phyloP scores from a whole-genome alignment of 2,329 filamentous ascomycete genomes.

The Furcasterigmium furcatum region DNA sequence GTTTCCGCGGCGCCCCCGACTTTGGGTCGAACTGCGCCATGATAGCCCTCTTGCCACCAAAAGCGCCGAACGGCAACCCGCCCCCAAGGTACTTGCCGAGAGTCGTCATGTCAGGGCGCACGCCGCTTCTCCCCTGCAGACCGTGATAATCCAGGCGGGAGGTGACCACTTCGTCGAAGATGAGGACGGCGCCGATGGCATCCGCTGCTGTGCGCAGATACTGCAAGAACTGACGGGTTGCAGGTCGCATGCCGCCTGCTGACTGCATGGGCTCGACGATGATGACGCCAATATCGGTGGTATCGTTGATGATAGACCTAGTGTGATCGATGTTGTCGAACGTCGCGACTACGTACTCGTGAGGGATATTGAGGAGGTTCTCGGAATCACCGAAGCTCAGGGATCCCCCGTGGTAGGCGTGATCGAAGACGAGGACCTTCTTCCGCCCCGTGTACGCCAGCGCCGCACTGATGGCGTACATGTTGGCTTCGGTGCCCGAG shows the following conservation, averaged over 20 bases:
- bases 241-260: constrained; percentile 54
- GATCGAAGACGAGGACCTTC: constrained; percentile 48
- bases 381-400: constrained; percentile 25
- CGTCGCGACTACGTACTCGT: constrained; percentile 55
- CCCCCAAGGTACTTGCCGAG: constrained; percentile 66
- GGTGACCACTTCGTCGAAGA: constrained; percentile 71
- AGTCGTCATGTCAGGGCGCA: constrained; percentile 58
- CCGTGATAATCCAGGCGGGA: constrained; percentile 52
- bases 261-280: constrained; percentile 66
- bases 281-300: constrained; percentile 59
- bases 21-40: constrained; percentile 54
- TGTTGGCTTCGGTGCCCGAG: constrained; percentile 62
- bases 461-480: constrained; percentile 53
- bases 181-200: constrained; percentile 49
- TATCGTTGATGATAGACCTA: constrained; percentile 34
- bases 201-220: constrained; percentile 33
- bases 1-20: background rate
- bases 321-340: constrained; percentile 48
- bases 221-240: constrained; percentile 37
- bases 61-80: constrained; percentile 62
- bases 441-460: constrained; percentile 38
- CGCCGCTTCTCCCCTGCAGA: constrained; percentile 32
- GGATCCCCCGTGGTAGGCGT: constrained; percentile 33
- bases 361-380: constrained; percentile 24
- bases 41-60: constrained; percentile 56